phyloP scores from a whole-genome alignment of 495 filamentous ascomycete genomes.

The Aspergillus haitiensis region DNA sequence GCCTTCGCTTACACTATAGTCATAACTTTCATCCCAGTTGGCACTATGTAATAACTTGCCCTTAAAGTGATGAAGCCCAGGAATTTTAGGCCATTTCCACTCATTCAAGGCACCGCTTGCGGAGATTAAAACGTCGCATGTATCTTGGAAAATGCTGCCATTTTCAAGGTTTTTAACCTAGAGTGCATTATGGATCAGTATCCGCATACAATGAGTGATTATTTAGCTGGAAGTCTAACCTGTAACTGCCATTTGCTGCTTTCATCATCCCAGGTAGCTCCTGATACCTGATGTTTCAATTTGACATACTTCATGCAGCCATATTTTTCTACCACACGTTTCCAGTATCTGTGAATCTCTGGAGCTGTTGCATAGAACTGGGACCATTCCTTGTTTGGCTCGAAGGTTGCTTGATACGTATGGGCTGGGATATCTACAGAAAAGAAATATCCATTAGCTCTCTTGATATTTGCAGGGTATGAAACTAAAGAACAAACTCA shows the following conservation, averaged over 20 bases:
- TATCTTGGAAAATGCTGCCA: constrained; percentile 40
- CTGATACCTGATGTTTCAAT: constrained; percentile 37
- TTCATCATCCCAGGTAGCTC: constrained; percentile 42
- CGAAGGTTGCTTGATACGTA: constrained; percentile 54
- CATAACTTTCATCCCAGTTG: constrained; percentile 46
- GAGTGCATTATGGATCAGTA: background rate
- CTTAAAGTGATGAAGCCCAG: constrained; percentile 53
- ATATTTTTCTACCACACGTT: constrained; percentile 44
- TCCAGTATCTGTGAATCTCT: constrained; percentile 62
- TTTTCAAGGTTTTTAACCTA: constrained; percentile 44
- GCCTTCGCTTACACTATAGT: constrained; percentile 28
- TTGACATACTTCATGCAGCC: constrained; percentile 42
- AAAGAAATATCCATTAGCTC: background rate
- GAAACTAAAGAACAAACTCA: constrained; percentile 19
- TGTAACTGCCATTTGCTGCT: constrained; percentile 50
- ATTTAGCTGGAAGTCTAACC: constrained; percentile 18
- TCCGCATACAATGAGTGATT: background rate
- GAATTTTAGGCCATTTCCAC: constrained; percentile 56
- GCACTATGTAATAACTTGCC: constrained; percentile 59
- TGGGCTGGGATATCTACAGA: constrained; percentile 43
- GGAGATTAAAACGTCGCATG: constrained; percentile 57
- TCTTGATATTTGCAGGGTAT: background rate
- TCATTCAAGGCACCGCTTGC: constrained; percentile 58
- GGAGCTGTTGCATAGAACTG: constrained; percentile 56
- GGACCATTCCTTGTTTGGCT: constrained; percentile 58